Percentiles rank a stretch among this genome's conserved stretches.
These are phyloP conservation scores for Globisporangium iwayamae DNA, from an alignment of 352 stramenopile genomes.

Conservation along the genomic window DNA sequence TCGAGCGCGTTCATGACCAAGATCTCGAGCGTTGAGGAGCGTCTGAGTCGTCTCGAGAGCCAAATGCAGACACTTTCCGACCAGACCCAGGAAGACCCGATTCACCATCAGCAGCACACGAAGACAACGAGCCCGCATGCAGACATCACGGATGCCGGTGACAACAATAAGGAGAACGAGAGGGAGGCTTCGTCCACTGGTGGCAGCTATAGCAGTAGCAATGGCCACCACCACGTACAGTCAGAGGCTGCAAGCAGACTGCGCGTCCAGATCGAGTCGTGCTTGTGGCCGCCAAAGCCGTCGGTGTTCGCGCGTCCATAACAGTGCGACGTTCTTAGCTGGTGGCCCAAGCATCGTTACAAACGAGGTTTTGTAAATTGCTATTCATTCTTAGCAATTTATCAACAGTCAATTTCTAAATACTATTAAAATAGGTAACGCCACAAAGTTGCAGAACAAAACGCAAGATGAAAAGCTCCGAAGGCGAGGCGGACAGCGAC, in stretches of 20 bases:
- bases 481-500: not conserved
- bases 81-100: constrained; percentile 20
- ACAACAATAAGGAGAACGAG: not conserved
- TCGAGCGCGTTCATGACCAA: constrained; percentile 30
- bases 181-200: constrained; percentile 10
- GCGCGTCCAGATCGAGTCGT: constrained; percentile 27
- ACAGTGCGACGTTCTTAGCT: not conserved
- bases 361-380: not conserved
- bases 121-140: not conserved
- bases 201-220: constrained; percentile 5
- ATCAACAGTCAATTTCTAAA: not conserved
- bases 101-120: constrained; percentile 15
- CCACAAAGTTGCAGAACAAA: not conserved
- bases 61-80: constrained; percentile 24
- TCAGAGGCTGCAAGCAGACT: constrained; percentile 11
- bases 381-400: not conserved
- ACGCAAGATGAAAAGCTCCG: not conserved
- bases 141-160: not conserved
- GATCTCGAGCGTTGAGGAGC: constrained; percentile 34
- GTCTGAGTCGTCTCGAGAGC: constrained; percentile 28
- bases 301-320: constrained; percentile 29
- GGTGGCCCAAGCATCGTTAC: too few species aligned
- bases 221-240: not conserved
- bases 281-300: constrained; percentile 35
- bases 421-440: not conserved